Base-by-base conservation (phyloP, 352 stramenopile species). In the Pythium angustatum region DNA sequence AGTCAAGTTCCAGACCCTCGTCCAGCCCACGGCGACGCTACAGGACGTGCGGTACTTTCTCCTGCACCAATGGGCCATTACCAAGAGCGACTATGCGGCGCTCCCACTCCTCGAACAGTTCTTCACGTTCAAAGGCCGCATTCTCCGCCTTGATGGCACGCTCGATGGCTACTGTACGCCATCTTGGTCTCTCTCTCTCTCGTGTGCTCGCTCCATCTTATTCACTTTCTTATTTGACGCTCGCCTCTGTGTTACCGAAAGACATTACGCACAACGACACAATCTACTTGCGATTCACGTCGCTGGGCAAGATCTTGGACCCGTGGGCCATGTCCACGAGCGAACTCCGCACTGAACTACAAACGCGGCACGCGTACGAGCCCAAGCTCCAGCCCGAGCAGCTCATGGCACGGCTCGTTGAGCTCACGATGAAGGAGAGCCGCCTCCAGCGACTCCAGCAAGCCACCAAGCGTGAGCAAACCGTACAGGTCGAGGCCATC, bases 301-400 rank as follows among this genome's bases (percentile, higher is more conserved):
- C 76, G 5, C 53, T 91, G 30, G 83, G 83, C 7, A 83, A 80
- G 49, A 78, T 93, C 33, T 81, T 70, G 27, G 81, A 89, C 41
- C 79, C 83, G 11, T 93, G 79, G 75, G 83, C 81, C 7, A 89
- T 93, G 81, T 90, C 81, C 19, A 90, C 81, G 15, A 93, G 81
- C 53, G 83, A 93, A 31, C 64, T 93, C 10, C 78, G 81, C 1
- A 47, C 73, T 10, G 81, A 90, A 41, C 71, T 93, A 6, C 77
- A 86, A 38, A 56, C 64, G 19, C 73, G 81, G 14, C 73, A 82
- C 19, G 79, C 79, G 3, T 93, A 92, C 68, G 70, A 83, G 50
- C 60, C 78, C 28, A 87, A 87, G 17, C 60, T 87, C 49, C 79
- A 86, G 58, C 83, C 83, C 5, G 81, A 92, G 36, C 69, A 92